phyloP scores from a whole-genome alignment of 768 basidiomycete genomes.

The Psilocybe cyanescens region DNA sequence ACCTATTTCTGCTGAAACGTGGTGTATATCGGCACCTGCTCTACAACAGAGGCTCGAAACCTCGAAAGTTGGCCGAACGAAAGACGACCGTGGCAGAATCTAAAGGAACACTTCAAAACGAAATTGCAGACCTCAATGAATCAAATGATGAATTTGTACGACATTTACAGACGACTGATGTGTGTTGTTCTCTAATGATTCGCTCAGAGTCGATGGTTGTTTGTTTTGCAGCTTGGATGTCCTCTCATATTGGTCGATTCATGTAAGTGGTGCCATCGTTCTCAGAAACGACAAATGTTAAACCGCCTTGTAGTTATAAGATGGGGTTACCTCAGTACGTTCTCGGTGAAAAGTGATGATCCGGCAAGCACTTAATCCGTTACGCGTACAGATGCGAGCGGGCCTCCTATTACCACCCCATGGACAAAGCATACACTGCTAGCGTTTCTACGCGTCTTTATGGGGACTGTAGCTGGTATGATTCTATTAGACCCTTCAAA shows the following conservation, averaged over 20 bases:
- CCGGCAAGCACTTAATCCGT: too few relatives aligned
- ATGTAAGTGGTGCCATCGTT: conserved; percentile 42
- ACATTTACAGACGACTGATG: not conserved
- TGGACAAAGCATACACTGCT: conserved; percentile 57
- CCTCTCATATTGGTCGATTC: conserved; percentile 70
- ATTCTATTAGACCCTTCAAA: not conserved
- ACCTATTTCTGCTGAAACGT: conserved; percentile 81
- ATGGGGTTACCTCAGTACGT: conserved; percentile 70
- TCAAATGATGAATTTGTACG: conserved; percentile 9
- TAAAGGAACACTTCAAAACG: not conserved
- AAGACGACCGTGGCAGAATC: conserved; percentile 11
- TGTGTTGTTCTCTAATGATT: not conserved
- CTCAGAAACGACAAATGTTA: not conserved
- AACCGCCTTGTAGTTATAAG: conserved; percentile 61
- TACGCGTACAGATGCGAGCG: not conserved
- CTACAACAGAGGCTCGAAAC: conserved; percentile 77
- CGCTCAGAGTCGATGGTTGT: conserved; percentile 58
- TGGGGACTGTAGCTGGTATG: conserved; percentile 68
- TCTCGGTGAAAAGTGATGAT: not conserved
- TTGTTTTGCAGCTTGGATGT: conserved; percentile 61
- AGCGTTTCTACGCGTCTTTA: conserved; percentile 59
- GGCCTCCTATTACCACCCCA: conserved; percentile 39
- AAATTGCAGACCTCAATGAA: not conserved
- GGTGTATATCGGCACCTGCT: conserved; percentile 83
- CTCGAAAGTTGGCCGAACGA: conserved; percentile 44